These are phyloP conservation scores for Gillenia trifoliata DNA, from an alignment of 306 rosid species.

Conservation along the genomic window DNA sequence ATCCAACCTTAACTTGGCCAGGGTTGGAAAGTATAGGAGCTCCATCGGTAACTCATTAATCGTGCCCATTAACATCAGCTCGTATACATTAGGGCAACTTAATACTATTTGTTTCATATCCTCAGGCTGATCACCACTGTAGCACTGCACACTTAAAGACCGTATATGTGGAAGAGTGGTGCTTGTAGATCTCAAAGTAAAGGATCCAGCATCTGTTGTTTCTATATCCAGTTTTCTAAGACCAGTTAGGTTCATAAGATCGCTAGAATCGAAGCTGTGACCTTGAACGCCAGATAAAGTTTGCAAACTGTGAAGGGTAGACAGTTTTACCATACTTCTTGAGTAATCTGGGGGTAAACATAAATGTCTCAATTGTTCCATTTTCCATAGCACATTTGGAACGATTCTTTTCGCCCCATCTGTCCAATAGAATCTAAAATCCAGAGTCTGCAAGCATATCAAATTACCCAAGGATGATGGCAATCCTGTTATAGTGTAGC, in stretches of 20 bases:
- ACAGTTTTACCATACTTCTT: constrained; percentile 14
- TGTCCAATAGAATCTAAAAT: constrained; percentile 21
- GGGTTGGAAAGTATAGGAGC: constrained; percentile 14
- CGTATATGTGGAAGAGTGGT: neutral
- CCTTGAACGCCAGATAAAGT: constrained; percentile 35
- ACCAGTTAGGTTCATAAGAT: constrained; percentile 25
- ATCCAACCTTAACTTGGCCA: constrained; percentile 38
- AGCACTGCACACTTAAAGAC: neutral
- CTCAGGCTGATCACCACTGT: accelerated
- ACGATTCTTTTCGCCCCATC: constrained; percentile 21
- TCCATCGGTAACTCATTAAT: constrained; percentile 1
- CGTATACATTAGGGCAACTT: neutral
- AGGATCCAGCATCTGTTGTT: neutral
- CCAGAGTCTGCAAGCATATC: constrained; percentile 35
- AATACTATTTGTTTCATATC: neutral
- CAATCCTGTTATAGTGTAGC: constrained; percentile 7
- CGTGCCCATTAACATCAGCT: neutral
- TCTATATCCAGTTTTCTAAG: constrained; percentile 30
- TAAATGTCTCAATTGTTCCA: no score
- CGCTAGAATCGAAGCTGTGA: constrained; percentile 27
- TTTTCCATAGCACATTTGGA: no score
- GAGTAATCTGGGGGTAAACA: neutral
- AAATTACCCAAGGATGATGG: constrained; percentile 40
- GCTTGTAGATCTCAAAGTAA: neutral
- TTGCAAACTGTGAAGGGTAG: constrained; percentile 30